Evolutionary conservation across 805 yeast genomes (phyloP), one percentile per base, ranked within the genome.

Genomic region (Pichia thaimueangensis): DNA sequence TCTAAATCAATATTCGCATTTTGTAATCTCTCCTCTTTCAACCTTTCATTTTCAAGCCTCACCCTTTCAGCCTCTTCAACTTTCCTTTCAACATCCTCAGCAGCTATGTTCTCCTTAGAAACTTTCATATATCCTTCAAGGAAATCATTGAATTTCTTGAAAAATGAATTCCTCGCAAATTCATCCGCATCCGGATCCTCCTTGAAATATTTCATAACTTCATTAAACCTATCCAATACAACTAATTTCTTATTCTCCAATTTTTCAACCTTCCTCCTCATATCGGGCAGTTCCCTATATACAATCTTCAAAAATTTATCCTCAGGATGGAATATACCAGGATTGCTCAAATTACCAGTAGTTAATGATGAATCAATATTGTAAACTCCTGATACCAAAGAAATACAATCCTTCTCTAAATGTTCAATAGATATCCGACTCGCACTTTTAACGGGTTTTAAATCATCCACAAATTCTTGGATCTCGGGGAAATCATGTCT

Each of bases 271-370:
- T 86, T 86, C 37, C 74, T 71, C 42, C 82, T 70, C 3, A 97
- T 96, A 38, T 75, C 79, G 17, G 88, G 86, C 35, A 94, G 60
- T 11, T 79, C 81, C 7, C 82, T 78, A 31, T 76, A 56, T 5
- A 88, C 78, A 32, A 73, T 74, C 1, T 66, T 59, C 45, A 89
- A 57, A 11, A 89, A 77, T 45, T 71, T 71, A 62, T 93, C 99
- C 30, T 73, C 70, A 1, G 97, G 97, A 62, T 94, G 97, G 54
- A 93, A 78, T 36, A 68, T 68, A 1, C 76, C 66, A 1, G 87
- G 73, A 48, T 86, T 91, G 55, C 95, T 86, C 54, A 93, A 70
- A 54, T 86, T 86, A 16, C 98, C 99, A 52, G 77, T 77, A 31
- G 80, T 78, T 16, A 89, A 64, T 1, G 96, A 84, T 15, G 77